Percentiles rank a stretch among this genome's conserved stretches.
These are phyloP conservation scores for Phialocephala subalpina DNA, from an alignment of 2,329 filamentous ascomycete genomes.

Conservation along the genomic window DNA sequence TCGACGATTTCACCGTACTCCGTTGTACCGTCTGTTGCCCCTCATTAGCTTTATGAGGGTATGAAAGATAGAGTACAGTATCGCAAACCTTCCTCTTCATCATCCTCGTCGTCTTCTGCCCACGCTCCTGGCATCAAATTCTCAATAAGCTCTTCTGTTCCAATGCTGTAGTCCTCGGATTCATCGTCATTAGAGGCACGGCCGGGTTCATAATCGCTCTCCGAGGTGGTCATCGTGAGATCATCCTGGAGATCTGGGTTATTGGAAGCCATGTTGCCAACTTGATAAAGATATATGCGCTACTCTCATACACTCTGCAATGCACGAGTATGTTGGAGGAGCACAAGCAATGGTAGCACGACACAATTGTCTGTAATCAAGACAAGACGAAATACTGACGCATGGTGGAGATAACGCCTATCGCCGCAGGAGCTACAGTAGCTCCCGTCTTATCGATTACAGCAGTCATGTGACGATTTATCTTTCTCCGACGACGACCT, in stretches of 20 bases:
- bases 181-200: neutral
- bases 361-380: neutral
- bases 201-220: neutral
- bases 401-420: slow-evolving; percentile 1
- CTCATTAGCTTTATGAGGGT: neutral
- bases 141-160: neutral
- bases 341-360: neutral
- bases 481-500: too few species aligned
- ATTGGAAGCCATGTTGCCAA: neutral
- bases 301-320: neutral
- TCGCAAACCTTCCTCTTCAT: neutral
- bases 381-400: neutral
- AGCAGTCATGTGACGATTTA: too few species aligned
- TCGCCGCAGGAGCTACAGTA: neutral
- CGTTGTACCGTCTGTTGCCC: slow-evolving; percentile 23
- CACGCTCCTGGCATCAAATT: neutral
- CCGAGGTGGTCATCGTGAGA: neutral
- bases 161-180: neutral
- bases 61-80: neutral
- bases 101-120: neutral
- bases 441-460: neutral
- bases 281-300: neutral
- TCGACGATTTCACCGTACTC: slow-evolving; percentile 25
- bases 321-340: neutral
- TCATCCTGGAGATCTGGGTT: neutral